Percentiles rank a stretch among this genome's conserved stretches.
These are phyloP conservation scores for Escovopsis sp. DNA, from an alignment of 2,329 filamentous ascomycete species.

Conservation along the genomic window DNA sequence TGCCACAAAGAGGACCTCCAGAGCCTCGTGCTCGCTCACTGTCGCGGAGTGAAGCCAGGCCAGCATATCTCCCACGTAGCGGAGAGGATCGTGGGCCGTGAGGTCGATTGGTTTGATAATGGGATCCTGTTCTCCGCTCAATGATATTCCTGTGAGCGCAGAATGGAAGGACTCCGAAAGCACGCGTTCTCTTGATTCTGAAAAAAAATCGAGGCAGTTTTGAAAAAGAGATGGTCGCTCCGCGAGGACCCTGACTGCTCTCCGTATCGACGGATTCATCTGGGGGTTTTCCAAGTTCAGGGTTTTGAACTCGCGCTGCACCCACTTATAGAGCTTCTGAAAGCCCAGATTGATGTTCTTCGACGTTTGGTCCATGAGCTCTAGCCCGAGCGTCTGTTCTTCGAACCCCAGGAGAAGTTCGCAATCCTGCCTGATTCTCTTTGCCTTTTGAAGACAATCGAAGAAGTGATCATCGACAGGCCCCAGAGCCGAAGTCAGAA, in stretches of 20 bases:
- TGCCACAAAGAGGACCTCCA: conserved; percentile 81
- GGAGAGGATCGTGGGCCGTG: conserved; percentile 76
- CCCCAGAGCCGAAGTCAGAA: conserved; percentile 63
- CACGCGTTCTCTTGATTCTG: conserved; percentile 74
- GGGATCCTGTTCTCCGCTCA: conserved; percentile 41
- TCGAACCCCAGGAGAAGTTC: conserved; percentile 81
- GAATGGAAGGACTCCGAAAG: conserved; percentile 81
- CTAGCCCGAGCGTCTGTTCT: conserved; percentile 72
- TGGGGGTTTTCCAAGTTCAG: conserved; percentile 90
- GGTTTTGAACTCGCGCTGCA: conserved; percentile 83
- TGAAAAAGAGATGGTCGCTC: conserved; percentile 85
- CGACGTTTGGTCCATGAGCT: conserved; percentile 83
- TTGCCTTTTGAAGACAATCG: conserved; percentile 57
- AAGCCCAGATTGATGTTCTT: conserved; percentile 79
- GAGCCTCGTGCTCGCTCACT: conserved; percentile 82
- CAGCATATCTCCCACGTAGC: conserved; percentile 93
- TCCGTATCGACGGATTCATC: conserved; percentile 71
- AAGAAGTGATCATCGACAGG: conserved; percentile 83
- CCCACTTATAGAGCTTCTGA: conserved; percentile 92
- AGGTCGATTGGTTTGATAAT: conserved; percentile 84
- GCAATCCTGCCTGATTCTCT: conserved; percentile 77
- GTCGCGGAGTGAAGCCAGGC: conserved; percentile 92
- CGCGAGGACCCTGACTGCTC: conserved; percentile 72
- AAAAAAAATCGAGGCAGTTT: conserved; percentile 84
- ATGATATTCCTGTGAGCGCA: conserved; percentile 61